phyloP scores from a whole-genome alignment of 2,329 filamentous ascomycete species.

The Fonsecaea monophora region DNA sequence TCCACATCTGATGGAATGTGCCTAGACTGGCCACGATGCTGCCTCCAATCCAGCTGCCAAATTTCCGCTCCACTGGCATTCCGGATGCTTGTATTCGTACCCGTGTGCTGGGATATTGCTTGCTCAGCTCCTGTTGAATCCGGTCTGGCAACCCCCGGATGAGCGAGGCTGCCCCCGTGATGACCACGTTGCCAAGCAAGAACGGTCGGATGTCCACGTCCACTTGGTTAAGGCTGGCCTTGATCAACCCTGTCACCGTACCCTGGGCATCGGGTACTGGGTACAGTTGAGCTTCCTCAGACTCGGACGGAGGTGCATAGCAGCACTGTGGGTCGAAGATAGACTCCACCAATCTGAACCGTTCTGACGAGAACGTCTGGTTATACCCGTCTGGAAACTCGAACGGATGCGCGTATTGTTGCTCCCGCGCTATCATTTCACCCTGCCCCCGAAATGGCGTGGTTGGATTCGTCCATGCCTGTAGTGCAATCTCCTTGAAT shows the following conservation, averaged over 20 bases:
- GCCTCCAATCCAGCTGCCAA: constrained; percentile 94
- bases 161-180: constrained; percentile 86
- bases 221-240: constrained; percentile 75
- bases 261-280: constrained; percentile 70
- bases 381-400: constrained; percentile 98
- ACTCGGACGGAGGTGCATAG: constrained; percentile 58
- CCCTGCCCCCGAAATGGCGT: constrained; percentile 38
- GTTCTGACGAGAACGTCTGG: constrained; percentile 88
- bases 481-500: constrained; percentile 97
- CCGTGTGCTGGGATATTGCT: constrained; percentile 81
- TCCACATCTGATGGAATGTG: constrained; percentile 99
- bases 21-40: constrained; percentile 94
- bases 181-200: constrained; percentile 86
- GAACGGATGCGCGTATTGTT: constrained; percentile 76
- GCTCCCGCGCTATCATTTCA: constrained; percentile 71
- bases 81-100: constrained; percentile 89
- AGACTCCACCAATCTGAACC: constrained; percentile 84
- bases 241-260: constrained; percentile 83
- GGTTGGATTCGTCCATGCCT: constrained; percentile 73
- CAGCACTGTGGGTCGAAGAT: constrained; percentile 88
- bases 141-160: constrained; percentile 92
- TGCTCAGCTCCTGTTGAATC: constrained; percentile 80
- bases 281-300: constrained; percentile 43
- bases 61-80: constrained; percentile 84
- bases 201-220: constrained; percentile 88